Base-by-base conservation (phyloP, 352 stramenopile species). In the Paralagenidium karlingii region DNA sequence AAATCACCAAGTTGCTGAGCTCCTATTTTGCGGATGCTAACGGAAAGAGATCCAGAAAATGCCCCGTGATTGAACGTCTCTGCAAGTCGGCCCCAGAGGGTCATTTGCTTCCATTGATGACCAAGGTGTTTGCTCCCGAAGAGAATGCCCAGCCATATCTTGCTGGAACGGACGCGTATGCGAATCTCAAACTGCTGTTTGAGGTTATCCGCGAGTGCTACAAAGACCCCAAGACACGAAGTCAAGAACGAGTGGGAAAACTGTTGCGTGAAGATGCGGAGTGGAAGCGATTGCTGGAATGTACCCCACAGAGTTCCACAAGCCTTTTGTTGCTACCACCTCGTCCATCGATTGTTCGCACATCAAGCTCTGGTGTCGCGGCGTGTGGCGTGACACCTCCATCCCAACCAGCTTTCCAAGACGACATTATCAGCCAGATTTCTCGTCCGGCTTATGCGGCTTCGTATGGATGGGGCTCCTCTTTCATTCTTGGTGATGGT, bases 351-450 rank as follows among this genome's bases (percentile, higher is more conserved):
- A n/a, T n/a, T n/a, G n/a, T n/a, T n/a, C 28, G 28, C 15, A 32
- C 11, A 13, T 13, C 11, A 13, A 32, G 28, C 28, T 41, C 36
- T 69, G 71, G 0, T 67, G 24, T 19, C 29, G 34, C 31, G 33
- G 22, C 33, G 24, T n/a, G 12, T 6, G 19, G 12, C 21, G 18
- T 8, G 19, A 12, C 40, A 3, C 40, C 58, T 11, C 73, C 70
- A 5, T 64, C 57, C 2, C 73, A 71, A 33, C 75, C 78, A 24
- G 65, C 71, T 8, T 89, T 92, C 48, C 78, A 92, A 34, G 77
- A 89, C 40, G 66, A 85, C 37, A 92, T 92, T 39, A 82, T 92
- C 42, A 82, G 84, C 41, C 78, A 89, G 38, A 84, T 92, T 30
- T 85, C 68, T 34, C 70, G 73, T n/a, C 78, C 78, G 26, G 84